Conservation (phyloP, 1,284 basidiomycete species). For the Trichosporon sp. region DNA sequence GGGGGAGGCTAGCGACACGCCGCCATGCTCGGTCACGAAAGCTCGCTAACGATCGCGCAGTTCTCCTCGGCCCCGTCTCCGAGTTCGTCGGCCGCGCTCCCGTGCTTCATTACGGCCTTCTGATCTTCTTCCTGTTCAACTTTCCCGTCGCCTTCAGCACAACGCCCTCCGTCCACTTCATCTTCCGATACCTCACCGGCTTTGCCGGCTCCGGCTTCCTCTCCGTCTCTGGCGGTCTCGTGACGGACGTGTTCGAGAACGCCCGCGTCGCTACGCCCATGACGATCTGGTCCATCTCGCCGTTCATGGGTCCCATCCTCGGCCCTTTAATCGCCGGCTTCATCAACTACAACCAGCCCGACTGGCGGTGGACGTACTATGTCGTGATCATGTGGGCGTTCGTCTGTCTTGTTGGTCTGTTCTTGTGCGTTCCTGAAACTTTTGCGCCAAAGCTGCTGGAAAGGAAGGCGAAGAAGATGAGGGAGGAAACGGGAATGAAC, state of each 20-base stretch:
- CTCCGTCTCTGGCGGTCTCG: slow-evolving; percentile 75
- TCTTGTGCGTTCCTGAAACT: slow-evolving; percentile 72
- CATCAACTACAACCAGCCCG: slow-evolving; percentile 60
- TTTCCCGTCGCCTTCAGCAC: slow-evolving; percentile 67
- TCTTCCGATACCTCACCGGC: slow-evolving; percentile 73
- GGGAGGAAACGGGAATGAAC: slow-evolving; percentile 61
- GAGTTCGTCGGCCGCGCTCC: slow-evolving; percentile 63
- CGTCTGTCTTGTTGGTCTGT: slow-evolving; percentile 50
- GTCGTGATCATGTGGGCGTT: slow-evolving; percentile 63
- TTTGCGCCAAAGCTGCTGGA: slow-evolving; percentile 67
- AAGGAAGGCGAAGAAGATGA: slow-evolving; percentile 62
- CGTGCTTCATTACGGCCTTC: slow-evolving; percentile 41
- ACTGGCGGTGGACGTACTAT: slow-evolving; percentile 80
- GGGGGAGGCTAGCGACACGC: no score
- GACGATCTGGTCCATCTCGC: slow-evolving; percentile 70
- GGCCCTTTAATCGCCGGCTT: slow-evolving; percentile 62
- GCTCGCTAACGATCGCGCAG: slow-evolving; percentile 22
- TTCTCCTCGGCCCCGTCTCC: slow-evolving; percentile 64
- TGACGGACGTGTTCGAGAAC: slow-evolving; percentile 73
- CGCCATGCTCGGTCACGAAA: no score
- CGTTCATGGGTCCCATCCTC: slow-evolving; percentile 73
- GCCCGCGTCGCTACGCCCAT: slow-evolving; percentile 72
- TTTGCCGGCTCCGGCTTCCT: slow-evolving; percentile 71
- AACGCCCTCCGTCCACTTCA: slow-evolving; percentile 62
- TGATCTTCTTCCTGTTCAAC: slow-evolving; percentile 58